These are phyloP conservation scores for Irpex rosettiformis DNA, from an alignment of 1,284 basidiomycete genomes.

Conservation along the genomic window DNA sequence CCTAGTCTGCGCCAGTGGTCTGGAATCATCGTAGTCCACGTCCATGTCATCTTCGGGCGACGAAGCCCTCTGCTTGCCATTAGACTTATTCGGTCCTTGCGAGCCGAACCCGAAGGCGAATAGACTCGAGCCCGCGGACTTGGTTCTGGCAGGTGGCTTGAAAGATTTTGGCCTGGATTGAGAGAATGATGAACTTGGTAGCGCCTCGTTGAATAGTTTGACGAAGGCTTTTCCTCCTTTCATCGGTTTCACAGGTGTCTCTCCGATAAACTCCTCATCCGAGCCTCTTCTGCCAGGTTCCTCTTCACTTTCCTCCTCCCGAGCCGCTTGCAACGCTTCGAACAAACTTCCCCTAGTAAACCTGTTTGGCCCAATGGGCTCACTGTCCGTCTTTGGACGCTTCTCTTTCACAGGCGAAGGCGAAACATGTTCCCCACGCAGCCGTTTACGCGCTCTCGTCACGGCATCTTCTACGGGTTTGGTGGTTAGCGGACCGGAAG, in stretches of 20 bases:
- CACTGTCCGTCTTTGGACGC: conserved; percentile 33
- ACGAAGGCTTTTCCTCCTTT: conserved; percentile 57
- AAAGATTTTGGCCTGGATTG: conserved; percentile 13
- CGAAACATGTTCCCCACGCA: conserved; percentile 76
- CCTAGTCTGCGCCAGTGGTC: conserved; percentile 18
- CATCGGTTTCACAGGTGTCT: conserved; percentile 66
- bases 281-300: conserved; percentile 37
- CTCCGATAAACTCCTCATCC: conserved; percentile 49
- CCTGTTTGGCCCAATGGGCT: conserved; percentile 32
- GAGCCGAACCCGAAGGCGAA: conserved; percentile 14
- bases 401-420: conserved; percentile 77
- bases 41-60: conserved; percentile 22
- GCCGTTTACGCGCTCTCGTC: conserved; percentile 69
- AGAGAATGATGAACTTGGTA: neutral
- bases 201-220: conserved; percentile 59
- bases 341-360: neutral
- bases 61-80: conserved; percentile 24
- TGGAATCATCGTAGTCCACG: conserved; percentile 19
- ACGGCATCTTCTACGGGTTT: conserved; percentile 35
- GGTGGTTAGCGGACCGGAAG: conserved; percentile 5
- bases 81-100: conserved; percentile 10
- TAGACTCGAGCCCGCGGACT: conserved; percentile 16
- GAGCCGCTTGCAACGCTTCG: neutral
- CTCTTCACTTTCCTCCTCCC: conserved; percentile 20
- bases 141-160: conserved; percentile 16